These are phyloP conservation scores for Suillus occidentalis DNA, from an alignment of 768 basidiomycete genomes.

Conservation along the genomic window DNA sequence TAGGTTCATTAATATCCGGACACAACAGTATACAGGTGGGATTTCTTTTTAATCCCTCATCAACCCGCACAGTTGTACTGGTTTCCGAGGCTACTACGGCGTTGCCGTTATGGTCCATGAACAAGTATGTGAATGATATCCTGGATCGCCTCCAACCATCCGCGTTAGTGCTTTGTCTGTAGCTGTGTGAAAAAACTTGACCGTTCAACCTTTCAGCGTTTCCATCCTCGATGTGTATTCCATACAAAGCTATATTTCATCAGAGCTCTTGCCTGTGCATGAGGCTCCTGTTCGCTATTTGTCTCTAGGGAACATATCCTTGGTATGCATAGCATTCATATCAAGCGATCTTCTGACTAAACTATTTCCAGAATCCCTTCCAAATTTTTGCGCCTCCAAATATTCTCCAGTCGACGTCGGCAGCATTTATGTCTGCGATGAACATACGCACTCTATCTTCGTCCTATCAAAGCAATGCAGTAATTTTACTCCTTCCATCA, in stretches of 20 bases:
- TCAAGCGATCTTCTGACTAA: constrained; percentile 4
- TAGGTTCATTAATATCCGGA: not conserved
- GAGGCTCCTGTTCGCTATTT: constrained; percentile 58
- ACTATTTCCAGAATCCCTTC: constrained; percentile 30
- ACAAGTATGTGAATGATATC: constrained; percentile 44
- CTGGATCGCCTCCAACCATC: constrained; percentile 46
- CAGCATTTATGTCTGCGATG: constrained; percentile 44
- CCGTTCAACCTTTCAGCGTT: constrained; percentile 33
- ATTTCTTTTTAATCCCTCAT: constrained; percentile 47
- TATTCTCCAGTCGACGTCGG: constrained; percentile 53
- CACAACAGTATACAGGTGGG: constrained; percentile 42
- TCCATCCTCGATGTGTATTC: constrained; percentile 55
- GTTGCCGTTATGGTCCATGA: constrained; percentile 52
- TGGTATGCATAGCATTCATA: constrained; percentile 7
- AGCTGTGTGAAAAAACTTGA: not conserved
- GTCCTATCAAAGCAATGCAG: not conserved
- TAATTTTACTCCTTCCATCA: constrained; percentile 49
- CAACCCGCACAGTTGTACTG: constrained; percentile 47
- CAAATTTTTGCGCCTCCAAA: constrained; percentile 55
- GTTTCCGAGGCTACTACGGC: constrained; percentile 50
- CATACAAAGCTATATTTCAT: constrained; percentile 46
- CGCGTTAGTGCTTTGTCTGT: constrained; percentile 34
- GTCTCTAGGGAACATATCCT: constrained; percentile 23
- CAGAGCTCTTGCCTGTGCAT: constrained; percentile 32
- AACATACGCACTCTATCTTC: constrained; percentile 15